Evolutionary conservation across 2,329 filamentous ascomycete species (phyloP).

Genomic region (Amesomyces nigricolor): DNA sequence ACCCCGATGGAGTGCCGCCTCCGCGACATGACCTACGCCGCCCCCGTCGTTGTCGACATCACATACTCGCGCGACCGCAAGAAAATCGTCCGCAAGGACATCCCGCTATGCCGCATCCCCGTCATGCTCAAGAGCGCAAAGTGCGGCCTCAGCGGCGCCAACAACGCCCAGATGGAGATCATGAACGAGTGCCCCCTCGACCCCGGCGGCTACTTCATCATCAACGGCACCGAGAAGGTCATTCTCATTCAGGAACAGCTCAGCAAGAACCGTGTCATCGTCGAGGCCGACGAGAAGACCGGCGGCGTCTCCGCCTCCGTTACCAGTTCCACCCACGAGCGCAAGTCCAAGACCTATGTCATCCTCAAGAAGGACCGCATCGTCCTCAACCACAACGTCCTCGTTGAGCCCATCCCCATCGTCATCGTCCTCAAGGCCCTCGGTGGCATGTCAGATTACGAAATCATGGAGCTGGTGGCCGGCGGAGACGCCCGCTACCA

Average conservation of each 20-base stretch:
- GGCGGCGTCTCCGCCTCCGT: slow-evolving; percentile 92
- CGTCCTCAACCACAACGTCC: slow-evolving; percentile 83
- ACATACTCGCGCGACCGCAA: slow-evolving; percentile 79
- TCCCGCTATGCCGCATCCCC: slow-evolving; percentile 84
- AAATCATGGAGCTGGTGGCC: slow-evolving; percentile 86
- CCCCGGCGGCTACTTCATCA: slow-evolving; percentile 95
- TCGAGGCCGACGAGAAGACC: slow-evolving; percentile 89
- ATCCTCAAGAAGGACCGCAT: slow-evolving; percentile 90
- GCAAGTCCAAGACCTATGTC: slow-evolving; percentile 97
- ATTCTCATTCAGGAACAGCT: slow-evolving; percentile 97
- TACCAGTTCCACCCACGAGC: slow-evolving; percentile 93
- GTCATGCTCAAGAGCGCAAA: slow-evolving; percentile 97
- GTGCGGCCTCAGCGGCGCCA: slow-evolving; percentile 78
- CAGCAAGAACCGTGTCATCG: slow-evolving; percentile 98
- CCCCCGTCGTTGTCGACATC: slow-evolving; percentile 88
- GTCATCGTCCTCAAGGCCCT: slow-evolving; percentile 90
- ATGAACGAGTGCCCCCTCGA: slow-evolving; percentile 96
- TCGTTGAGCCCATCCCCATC: slow-evolving; percentile 91
- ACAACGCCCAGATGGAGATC: slow-evolving; percentile 79
- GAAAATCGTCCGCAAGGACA: slow-evolving; percentile 66
- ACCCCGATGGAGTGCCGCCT: slow-evolving; percentile 95
- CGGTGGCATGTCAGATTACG: slow-evolving; percentile 88
- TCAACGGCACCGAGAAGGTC: slow-evolving; percentile 96
- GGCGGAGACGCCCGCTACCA: slow-evolving; percentile 85
- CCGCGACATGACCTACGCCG: slow-evolving; percentile 96